phyloP scores from a whole-genome alignment of 495 filamentous ascomycete genomes.

The Saxispiralis lemnorum region DNA sequence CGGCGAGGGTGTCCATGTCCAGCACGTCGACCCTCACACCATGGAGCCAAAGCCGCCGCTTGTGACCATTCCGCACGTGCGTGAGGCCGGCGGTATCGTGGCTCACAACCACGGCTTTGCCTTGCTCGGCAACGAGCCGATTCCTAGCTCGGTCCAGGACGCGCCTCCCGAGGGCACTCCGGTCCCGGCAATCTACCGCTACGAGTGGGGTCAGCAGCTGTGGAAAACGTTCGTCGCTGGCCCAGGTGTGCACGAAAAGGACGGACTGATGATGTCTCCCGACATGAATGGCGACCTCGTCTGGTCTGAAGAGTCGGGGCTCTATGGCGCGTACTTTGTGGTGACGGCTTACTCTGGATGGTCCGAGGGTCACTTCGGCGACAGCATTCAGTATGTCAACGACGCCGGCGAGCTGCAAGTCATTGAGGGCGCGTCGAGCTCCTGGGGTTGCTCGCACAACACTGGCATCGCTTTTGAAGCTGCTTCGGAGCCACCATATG shows the following conservation, averaged over 20 bases:
- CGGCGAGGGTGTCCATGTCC: conserved; percentile 32
- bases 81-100: conserved; percentile 37
- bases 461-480: conserved; percentile 40
- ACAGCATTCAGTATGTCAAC: conserved; percentile 35
- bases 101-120: conserved; percentile 41
- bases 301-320: conserved; percentile 31
- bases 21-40: conserved; percentile 29
- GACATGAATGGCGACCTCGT: conserved; percentile 40
- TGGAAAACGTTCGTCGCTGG: conserved; percentile 37
- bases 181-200: conserved; percentile 32
- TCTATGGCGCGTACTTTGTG: conserved; percentile 39
- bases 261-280: conserved; percentile 29
- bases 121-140: conserved; percentile 32
- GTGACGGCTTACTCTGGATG: conserved; percentile 34
- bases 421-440: conserved; percentile 30
- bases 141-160: conserved; percentile 30
- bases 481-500: conserved; percentile 32
- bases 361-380: conserved; percentile 36
- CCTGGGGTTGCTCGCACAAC: conserved; percentile 42
- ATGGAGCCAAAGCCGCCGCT: conserved; percentile 31
- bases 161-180: conserved; percentile 30
- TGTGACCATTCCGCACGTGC: conserved; percentile 24
- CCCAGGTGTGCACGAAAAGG: conserved; percentile 28
- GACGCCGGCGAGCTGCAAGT: conserved; percentile 26
- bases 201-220: conserved; percentile 29